Percentiles rank a stretch among this genome's conserved stretches.
Conservation (phyloP, 257 asterid genomes). For the Thymus mandschuricus region DNA sequence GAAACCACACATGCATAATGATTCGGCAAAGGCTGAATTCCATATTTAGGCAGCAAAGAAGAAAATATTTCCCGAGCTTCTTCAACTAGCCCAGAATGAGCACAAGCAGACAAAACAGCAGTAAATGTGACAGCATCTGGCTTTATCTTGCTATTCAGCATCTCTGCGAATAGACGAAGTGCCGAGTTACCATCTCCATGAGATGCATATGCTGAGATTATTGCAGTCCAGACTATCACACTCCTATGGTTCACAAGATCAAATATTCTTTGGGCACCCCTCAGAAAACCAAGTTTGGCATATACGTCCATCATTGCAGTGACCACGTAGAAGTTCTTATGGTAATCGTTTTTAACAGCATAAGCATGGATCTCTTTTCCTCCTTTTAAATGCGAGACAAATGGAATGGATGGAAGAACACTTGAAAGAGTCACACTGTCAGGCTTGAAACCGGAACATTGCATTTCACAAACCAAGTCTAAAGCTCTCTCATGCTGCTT, state of each 20-base stretch:
- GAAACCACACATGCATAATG: slow-evolving; percentile 81
- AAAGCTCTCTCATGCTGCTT: slow-evolving; percentile 49
- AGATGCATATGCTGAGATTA: slow-evolving; percentile 75
- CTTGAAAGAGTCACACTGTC: slow-evolving; percentile 74
- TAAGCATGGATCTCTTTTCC: slow-evolving; percentile 81
- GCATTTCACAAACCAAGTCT: slow-evolving; percentile 65
- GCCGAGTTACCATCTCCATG: slow-evolving; percentile 78
- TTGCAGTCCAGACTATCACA: slow-evolving; percentile 84
- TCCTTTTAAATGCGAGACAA: slow-evolving; percentile 58
- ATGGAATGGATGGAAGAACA: slow-evolving; percentile 68
- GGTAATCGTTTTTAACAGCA: slow-evolving; percentile 53
- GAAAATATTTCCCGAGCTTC: slow-evolving; percentile 63
- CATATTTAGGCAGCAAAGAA: slow-evolving; percentile 51
- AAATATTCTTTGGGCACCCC: slow-evolving; percentile 63
- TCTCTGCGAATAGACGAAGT: slow-evolving; percentile 57
- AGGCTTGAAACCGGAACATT: slow-evolving; percentile 52
- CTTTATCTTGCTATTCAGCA: slow-evolving; percentile 50
- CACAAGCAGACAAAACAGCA: slow-evolving; percentile 80
- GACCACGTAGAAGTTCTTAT: slow-evolving; percentile 60
- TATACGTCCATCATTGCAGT: slow-evolving; percentile 74
- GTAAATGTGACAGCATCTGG: slow-evolving; percentile 81
- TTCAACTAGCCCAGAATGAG: slow-evolving; percentile 73
- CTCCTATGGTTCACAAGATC: slow-evolving; percentile 51
- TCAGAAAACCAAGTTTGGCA: slow-evolving; percentile 74
- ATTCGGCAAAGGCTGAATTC: slow-evolving; percentile 59